Evolutionary conservation across 805 yeast genomes (phyloP).

Genomic region (Candida suzukii): DNA sequence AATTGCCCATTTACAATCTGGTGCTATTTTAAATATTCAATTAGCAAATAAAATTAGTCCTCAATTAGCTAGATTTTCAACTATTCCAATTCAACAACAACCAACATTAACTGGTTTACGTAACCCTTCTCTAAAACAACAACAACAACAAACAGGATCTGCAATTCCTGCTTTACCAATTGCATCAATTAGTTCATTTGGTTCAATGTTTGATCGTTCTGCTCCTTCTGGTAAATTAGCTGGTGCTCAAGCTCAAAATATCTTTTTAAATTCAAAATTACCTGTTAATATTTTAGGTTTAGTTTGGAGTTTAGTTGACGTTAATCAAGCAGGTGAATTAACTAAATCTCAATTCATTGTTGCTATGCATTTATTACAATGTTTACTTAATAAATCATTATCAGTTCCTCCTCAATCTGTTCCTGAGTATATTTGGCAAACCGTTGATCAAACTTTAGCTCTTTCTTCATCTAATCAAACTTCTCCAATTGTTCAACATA

Average conservation of each 20-base stretch:
- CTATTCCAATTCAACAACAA: slow-evolving; percentile 28
- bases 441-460: slow-evolving; percentile 12
- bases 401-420: slow-evolving; percentile 31
- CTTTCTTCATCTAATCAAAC: not conserved
- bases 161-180: slow-evolving; percentile 47
- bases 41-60: slow-evolving; percentile 57
- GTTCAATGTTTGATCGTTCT: slow-evolving; percentile 68
- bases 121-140: slow-evolving; percentile 9
- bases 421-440: slow-evolving; percentile 27
- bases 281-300: slow-evolving; percentile 73
- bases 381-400: slow-evolving; percentile 56
- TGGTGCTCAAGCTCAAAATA: slow-evolving; percentile 78
- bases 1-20: slow-evolving; percentile 81
- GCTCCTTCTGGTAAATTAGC: slow-evolving; percentile 50
- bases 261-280: slow-evolving; percentile 82
- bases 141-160: slow-evolving; percentile 9
- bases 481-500: slow-evolving; percentile 1
- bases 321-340: slow-evolving; percentile 64
- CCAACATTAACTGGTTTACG: slow-evolving; percentile 31
- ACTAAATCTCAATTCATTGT: slow-evolving; percentile 71
- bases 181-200: slow-evolving; percentile 54
- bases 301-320: slow-evolving; percentile 86
- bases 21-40: slow-evolving; percentile 47
- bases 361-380: slow-evolving; percentile 94
- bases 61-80: slow-evolving; percentile 48